Percentiles rank a stretch among this genome's conserved stretches.
Evolutionary conservation across 169 alveolate genomes (phyloP).

Genomic region (Cryptosporidium tyzzeri): DNA sequence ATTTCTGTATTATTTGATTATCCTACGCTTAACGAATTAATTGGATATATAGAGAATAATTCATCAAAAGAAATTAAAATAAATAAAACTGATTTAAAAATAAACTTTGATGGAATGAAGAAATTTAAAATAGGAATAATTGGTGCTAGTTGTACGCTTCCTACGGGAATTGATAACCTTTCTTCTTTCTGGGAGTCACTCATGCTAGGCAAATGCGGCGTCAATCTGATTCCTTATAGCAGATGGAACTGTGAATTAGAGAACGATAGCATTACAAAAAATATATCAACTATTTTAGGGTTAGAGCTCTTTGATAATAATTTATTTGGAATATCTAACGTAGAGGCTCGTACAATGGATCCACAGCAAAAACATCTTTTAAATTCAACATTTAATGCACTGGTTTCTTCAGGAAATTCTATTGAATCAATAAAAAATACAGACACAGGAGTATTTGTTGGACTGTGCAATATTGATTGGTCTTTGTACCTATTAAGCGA

Average conservation of each 20-base stretch:
- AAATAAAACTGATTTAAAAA: neutral
- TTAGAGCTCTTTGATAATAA: slow-evolving; percentile 77
- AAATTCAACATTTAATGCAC: slow-evolving; percentile 25
- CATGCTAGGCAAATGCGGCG: slow-evolving; percentile 49
- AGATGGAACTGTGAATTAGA: slow-evolving; percentile 68
- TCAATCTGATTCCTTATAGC: slow-evolving; percentile 43
- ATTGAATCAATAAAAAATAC: slow-evolving; percentile 69
- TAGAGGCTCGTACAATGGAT: slow-evolving; percentile 66
- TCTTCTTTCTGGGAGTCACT: slow-evolving; percentile 61
- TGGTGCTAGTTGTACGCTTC: slow-evolving; percentile 64
- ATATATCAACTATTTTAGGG: slow-evolving; percentile 30
- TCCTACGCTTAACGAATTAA: slow-evolving; percentile 81
- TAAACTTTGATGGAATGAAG: slow-evolving; percentile 17
- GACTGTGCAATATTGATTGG: slow-evolving; percentile 82
- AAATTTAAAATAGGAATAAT: slow-evolving; percentile 13
- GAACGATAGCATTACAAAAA: slow-evolving; percentile 35
- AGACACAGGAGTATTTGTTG: slow-evolving; percentile 79
- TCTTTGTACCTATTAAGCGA: slow-evolving; percentile 27
- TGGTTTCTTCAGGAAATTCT: slow-evolving; percentile 23
- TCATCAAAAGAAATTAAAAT: neutral
- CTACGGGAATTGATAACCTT: slow-evolving; percentile 37
- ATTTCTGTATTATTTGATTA: slow-evolving; percentile 81
- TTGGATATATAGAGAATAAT: slow-evolving; percentile 76
- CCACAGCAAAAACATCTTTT: slow-evolving; percentile 69
- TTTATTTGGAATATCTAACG: slow-evolving; percentile 74